Base-by-base conservation (phyloP, 116 monocot genomes). In the Trichopus zeylanicus region DNA sequence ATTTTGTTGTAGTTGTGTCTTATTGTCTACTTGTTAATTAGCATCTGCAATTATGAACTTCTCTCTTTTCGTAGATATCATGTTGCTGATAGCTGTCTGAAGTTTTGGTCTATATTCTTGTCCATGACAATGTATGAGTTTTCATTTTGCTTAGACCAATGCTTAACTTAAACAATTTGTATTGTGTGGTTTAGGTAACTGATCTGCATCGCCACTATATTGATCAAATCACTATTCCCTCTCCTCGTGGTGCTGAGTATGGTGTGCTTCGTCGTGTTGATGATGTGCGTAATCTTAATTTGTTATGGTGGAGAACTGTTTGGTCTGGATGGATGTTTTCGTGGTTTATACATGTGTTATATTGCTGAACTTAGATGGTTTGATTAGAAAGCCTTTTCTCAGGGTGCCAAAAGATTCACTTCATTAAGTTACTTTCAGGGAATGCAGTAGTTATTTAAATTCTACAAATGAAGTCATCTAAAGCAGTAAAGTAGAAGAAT, bases 201-300 rank as follows among this genome's bases (percentile, higher is more conserved):
- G 98, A 98, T 77, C 70, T 98, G 47, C 98, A 98, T 67, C 84
- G 98, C 27, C 98, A 98, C 53, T 57, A 73, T 38, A 91, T 98
- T 67, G 98, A 98, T 67, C 85, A 88, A 73, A 82, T 98, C 32
- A 98, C 88, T 16, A 98, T 98, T 69, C 98, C 91, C 31, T 91
- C 88, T 63, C 54, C 64, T 29, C 85, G 91, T 60, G 98, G 91
- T 20, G 61, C 87, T 48, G 61, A 78, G 20, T 87, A 74, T 63
- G 95, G 87, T 28, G 55, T 73, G 38, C 85, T 98, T 39, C 73
- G 73, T 4, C 91, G 98, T 66, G 98, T 98, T 63, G 98, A 98
- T 53, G 98, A 98, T 85, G 98, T 98, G 61, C 84, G 90, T 75
- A 22, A 20, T 49, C 21, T 49, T 49, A 8, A 49, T 3, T 15